Conservation (phyloP, 495 filamentous ascomycete genomes). For the Schizothecium vesticola region DNA sequence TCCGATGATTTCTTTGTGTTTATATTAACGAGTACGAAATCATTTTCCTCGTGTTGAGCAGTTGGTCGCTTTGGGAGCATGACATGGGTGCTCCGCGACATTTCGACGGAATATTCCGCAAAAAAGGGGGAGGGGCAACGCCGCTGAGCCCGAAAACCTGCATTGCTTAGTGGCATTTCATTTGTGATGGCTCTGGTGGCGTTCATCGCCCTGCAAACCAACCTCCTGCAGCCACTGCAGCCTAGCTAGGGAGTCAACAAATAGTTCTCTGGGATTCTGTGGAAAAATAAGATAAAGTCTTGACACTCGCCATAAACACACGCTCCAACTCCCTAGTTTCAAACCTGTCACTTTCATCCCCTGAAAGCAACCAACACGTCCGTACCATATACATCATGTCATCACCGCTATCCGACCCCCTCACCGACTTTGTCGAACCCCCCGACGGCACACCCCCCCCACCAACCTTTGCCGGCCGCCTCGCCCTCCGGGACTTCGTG, state of each 20-base stretch:
- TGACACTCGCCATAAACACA: neutral
- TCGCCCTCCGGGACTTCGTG: constrained; percentile 45
- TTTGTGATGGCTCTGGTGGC: neutral
- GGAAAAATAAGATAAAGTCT: neutral
- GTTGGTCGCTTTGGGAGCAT: neutral
- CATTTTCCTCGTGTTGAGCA: neutral
- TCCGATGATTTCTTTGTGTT: neutral
- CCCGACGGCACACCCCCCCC: constrained; percentile 11
- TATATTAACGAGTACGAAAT: neutral
- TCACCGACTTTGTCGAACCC: neutral
- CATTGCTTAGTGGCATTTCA: neutral
- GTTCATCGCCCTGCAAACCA: neutral
- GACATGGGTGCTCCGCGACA: neutral
- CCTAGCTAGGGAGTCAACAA: neutral
- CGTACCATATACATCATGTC: neutral
- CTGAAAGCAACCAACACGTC: neutral
- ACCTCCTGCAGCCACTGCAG: neutral
- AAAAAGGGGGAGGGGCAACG: neutral
- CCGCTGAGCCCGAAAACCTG: neutral
- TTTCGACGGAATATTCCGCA: neutral
- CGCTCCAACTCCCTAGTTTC: neutral
- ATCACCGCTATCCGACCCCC: neutral
- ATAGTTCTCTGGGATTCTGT: neutral
- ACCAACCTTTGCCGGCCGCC: constrained; percentile 50
- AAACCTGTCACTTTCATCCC: neutral